A percentile compares a stretch with the other conserved stretches of the same genome.
phyloP scores from a whole-genome alignment of 2,329 filamentous ascomycete genomes.

The Aspergillus tubingensis region DNA sequence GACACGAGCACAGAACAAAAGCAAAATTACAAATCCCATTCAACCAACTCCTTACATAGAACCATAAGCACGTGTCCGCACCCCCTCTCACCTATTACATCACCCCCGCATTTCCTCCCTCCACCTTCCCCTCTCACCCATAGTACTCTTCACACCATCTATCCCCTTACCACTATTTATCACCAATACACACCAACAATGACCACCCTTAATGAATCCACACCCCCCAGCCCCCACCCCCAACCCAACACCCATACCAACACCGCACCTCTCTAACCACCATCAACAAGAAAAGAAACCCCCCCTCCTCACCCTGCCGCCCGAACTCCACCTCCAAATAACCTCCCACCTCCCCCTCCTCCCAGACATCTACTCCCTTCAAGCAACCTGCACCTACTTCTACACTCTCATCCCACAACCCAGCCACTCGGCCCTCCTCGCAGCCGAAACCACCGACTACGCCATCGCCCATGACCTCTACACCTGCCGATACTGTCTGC shows the following conservation, averaged over 20 bases:
- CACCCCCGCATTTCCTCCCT: not conserved
- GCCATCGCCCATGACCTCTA: conserved; percentile 25
- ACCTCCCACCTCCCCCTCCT: conserved; percentile 25
- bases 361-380: conserved; percentile 28
- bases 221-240: not conserved
- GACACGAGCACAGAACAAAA: no score
- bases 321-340: conserved; percentile 35
- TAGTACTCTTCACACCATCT: not conserved
- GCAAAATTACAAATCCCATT: no score
- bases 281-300: not conserved
- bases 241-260: not conserved
- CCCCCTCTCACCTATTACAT: not conserved
- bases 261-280: not conserved
- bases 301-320: conserved; percentile 24
- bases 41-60: not conserved
- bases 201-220: not conserved
- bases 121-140: not conserved
- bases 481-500: conserved; percentile 32
- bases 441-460: conserved; percentile 24
- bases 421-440: conserved; percentile 26
- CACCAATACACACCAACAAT: not conserved
- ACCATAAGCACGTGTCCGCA: not conserved
- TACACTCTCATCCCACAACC: conserved; percentile 23
- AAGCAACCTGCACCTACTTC: conserved; percentile 31
- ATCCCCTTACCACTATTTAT: no score